phyloP scores from a whole-genome alignment of 305 asterid genomes.

The Salvia sclarea region DNA sequence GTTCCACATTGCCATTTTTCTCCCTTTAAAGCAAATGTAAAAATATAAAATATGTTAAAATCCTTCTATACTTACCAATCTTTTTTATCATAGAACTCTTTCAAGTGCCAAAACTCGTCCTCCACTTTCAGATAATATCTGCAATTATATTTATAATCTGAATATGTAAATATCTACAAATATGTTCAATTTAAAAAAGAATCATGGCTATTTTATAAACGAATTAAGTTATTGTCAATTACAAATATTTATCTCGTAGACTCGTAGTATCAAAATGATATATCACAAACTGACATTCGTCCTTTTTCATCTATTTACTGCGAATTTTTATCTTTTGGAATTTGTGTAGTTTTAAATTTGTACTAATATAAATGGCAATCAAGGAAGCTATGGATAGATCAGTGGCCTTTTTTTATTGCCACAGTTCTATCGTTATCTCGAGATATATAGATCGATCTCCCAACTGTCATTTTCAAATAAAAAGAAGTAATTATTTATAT shows the following conservation, averaged over 20 bases:
- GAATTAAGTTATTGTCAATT: too few relatives aligned
- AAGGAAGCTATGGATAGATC: conserved; percentile 12
- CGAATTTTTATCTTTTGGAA: background rate
- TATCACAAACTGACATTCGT: too few relatives aligned
- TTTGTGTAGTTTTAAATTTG: background rate
- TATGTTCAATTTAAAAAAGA: too few relatives aligned
- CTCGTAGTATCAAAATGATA: too few relatives aligned
- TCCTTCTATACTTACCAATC: background rate
- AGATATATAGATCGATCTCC: conserved; percentile 3
- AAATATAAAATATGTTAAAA: background rate
- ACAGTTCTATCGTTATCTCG: conserved; percentile 18
- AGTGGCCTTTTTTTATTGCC: conserved; percentile 5
- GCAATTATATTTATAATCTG: too few relatives aligned
- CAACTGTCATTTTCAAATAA: conserved; percentile 31
- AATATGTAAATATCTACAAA: too few relatives aligned
- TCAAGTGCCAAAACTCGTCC: background rate
- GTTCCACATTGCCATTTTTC: background rate
- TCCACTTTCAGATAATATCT: too few relatives aligned
- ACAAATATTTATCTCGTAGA: too few relatives aligned
- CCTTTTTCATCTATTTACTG: too few relatives aligned
- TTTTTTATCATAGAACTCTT: background rate
- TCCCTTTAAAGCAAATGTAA: background rate
- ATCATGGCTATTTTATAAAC: too few relatives aligned
- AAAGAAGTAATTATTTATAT: conserved; percentile 4
- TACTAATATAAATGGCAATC: background rate